phyloP scores from a whole-genome alignment of 345 rosid genomes.

The Linum usitatissimum region DNA sequence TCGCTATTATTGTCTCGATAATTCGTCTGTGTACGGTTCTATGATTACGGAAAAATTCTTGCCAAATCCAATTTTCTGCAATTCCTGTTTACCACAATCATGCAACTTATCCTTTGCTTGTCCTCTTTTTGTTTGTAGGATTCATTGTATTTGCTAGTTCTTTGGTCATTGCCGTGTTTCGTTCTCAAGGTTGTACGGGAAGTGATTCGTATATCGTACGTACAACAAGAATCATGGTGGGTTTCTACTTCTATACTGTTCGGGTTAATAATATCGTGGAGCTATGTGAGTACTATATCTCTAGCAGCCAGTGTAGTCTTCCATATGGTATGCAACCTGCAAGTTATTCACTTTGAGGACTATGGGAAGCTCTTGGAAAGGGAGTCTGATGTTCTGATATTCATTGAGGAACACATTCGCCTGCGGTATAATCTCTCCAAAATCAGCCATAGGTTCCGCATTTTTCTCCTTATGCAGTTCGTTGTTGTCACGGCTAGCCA shows the following conservation, averaged over 20 bases:
- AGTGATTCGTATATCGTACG: constrained; percentile 37
- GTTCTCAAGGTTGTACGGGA: constrained; percentile 55
- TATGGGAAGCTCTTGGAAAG: constrained; percentile 57
- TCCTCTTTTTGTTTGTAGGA: constrained; percentile 26
- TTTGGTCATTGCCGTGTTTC: constrained; percentile 73
- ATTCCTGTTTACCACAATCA: background rate
- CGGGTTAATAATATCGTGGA: constrained; percentile 60
- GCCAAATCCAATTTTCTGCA: background rate
- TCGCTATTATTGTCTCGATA: too few species aligned
- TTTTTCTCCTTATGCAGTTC: constrained; percentile 71
- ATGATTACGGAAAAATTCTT: background rate
- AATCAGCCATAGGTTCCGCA: constrained; percentile 92
- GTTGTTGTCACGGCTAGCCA: constrained; percentile 69
- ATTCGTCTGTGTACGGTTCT: too few species aligned
- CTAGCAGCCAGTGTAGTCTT: constrained; percentile 69
- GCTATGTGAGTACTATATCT: constrained; percentile 51
- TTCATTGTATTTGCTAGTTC: constrained; percentile 45
- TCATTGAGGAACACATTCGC: constrained; percentile 66
- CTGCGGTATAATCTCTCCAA: constrained; percentile 70
- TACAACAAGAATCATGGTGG: constrained; percentile 54
- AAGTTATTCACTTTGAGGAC: constrained; percentile 81
- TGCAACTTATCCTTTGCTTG: background rate
- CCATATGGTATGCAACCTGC: constrained; percentile 84
- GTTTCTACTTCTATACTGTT: constrained; percentile 43
- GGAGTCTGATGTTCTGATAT: constrained; percentile 50